Conservation (phyloP, 176 grass and related monocot genomes). For the Lolium multiflorum region DNA sequence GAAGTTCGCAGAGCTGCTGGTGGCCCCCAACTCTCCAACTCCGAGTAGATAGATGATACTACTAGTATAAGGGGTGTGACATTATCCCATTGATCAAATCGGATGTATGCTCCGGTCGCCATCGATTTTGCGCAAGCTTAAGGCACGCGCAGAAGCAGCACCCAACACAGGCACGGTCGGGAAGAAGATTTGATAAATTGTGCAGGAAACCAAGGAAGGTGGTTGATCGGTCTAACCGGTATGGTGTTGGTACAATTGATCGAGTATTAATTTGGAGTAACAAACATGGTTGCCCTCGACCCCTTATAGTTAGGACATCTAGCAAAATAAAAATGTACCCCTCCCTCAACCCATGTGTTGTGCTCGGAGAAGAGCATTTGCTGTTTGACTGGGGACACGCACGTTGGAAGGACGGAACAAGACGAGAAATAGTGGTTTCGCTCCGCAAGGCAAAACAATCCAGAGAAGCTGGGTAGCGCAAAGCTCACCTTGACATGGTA, state of each 20-base stretch:
- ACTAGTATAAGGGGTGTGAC: not conserved
- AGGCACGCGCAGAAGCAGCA: not conserved
- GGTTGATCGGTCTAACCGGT: not conserved
- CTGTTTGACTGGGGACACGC: too few relatives aligned
- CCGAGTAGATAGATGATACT: not conserved
- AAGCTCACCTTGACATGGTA: too few relatives aligned
- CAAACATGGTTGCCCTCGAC: too few relatives aligned
- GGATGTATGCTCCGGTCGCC: too few relatives aligned
- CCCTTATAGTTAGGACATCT: not conserved
- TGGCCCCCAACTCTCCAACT: slow-evolving; percentile 26
- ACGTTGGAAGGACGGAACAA: too few relatives aligned
- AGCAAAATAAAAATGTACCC: not conserved
- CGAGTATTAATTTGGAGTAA: not conserved
- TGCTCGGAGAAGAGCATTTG: too few relatives aligned
- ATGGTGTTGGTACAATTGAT: not conserved
- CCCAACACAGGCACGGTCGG: not conserved
- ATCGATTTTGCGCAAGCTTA: not conserved
- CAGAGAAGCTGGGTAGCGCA: too few relatives aligned
- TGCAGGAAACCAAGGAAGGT: not conserved
- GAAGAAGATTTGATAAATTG: not conserved
- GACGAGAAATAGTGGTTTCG: too few relatives aligned
- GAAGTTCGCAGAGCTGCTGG: slow-evolving; percentile 82
- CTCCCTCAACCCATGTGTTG: not conserved
- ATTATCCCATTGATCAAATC: not conserved
- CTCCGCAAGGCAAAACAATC: too few relatives aligned